phyloP scores from a whole-genome alignment of 345 rosid species.

The Rhodomyrtus tomentosa region DNA sequence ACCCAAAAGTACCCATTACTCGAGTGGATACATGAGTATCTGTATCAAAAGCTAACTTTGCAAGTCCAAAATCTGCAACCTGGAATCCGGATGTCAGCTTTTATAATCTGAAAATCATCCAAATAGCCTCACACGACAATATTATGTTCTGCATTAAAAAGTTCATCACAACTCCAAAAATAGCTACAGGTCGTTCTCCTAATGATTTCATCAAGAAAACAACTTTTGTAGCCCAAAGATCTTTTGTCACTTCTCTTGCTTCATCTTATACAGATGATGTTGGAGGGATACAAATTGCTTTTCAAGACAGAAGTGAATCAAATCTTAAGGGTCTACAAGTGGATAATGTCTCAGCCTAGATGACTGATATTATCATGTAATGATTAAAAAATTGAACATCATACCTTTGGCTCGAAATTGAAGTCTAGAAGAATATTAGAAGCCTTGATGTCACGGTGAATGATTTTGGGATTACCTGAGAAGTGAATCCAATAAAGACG shows the following conservation, averaged over 20 bases:
- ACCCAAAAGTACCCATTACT: slow-evolving; percentile 96
- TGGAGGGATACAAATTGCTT: not conserved
- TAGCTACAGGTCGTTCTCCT: not conserved
- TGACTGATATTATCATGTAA: not conserved
- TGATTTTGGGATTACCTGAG: slow-evolving; percentile 72
- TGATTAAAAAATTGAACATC: not conserved
- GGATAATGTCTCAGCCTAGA: not conserved
- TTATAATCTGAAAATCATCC: not conserved
- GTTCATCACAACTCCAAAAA: not conserved
- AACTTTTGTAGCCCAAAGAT: not conserved
- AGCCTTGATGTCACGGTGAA: slow-evolving; percentile 86
- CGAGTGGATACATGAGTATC: slow-evolving; percentile 88
- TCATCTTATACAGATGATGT: not conserved
- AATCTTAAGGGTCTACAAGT: not conserved
- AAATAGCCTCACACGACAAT: not conserved
- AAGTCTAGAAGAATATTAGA: slow-evolving; percentile 72
- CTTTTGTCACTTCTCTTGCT: not conserved
- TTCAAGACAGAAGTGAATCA: not conserved
- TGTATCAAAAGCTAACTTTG: slow-evolving; percentile 52
- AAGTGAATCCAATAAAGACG: not conserved
- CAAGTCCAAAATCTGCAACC: slow-evolving; percentile 97
- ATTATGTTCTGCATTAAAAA: not conserved
- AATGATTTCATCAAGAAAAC: not conserved
- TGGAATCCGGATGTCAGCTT: slow-evolving; percentile 3
- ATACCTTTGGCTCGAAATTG: slow-evolving; percentile 73